phyloP scores from a whole-genome alignment of 371 early-diverging fungal species.

The Actinomortierella ambigua region DNA sequence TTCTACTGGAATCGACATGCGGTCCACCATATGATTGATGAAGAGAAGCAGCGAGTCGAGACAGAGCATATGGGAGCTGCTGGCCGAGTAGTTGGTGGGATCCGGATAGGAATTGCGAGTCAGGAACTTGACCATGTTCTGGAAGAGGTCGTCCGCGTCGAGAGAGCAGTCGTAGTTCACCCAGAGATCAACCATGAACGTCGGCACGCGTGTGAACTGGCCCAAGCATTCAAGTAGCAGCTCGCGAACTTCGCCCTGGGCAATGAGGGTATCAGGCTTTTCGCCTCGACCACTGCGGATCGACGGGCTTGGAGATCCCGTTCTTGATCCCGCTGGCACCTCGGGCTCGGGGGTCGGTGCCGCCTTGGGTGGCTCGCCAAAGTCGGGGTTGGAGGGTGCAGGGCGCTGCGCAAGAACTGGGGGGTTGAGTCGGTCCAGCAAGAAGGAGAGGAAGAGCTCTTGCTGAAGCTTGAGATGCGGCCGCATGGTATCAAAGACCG shows the following conservation, averaged over 20 bases:
- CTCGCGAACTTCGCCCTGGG: constrained; percentile 81
- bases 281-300: constrained; percentile 28
- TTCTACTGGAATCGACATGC: constrained; percentile 52
- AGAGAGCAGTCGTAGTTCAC: constrained; percentile 92
- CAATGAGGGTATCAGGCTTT: constrained; percentile 55
- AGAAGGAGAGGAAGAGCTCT: constrained; percentile 79
- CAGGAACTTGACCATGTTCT: constrained; percentile 81
- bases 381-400: constrained; percentile 29
- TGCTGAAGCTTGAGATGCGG: constrained; percentile 76
- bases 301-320: constrained; percentile 38
- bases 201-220: constrained; percentile 70
- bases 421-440: constrained; percentile 69
- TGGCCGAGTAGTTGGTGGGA: constrained; percentile 65
- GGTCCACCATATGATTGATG: constrained; percentile 78
- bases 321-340: constrained; percentile 37
- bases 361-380: constrained; percentile 30
- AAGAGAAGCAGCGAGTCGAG: constrained; percentile 83
- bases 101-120: constrained; percentile 71
- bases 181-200: constrained; percentile 88
- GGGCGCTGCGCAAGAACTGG: constrained; percentile 49
- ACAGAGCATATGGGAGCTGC: constrained; percentile 69
- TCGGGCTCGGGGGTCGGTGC: constrained; percentile 26
- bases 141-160: constrained; percentile 82
- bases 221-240: constrained; percentile 81
- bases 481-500: constrained; percentile 76